Conservation (phyloP, 2,329 filamentous ascomycete species). For the Knoxdaviesia proteae region DNA sequence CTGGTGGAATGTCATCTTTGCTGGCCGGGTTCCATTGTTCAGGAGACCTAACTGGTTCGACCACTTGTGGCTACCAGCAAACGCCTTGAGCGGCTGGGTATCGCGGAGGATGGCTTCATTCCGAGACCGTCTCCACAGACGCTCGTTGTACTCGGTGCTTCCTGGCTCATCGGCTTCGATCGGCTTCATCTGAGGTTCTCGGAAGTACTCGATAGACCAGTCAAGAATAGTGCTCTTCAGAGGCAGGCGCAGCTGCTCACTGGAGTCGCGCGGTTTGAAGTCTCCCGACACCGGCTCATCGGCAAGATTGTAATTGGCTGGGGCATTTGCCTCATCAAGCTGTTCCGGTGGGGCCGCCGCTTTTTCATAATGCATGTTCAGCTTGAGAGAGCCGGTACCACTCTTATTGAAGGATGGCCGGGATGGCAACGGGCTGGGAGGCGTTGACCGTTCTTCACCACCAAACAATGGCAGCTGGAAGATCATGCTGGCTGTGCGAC, state of each 20-base stretch:
- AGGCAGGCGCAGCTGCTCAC: constrained; percentile 44
- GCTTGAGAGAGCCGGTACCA: constrained; percentile 16
- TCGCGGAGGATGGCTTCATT: constrained; percentile 85
- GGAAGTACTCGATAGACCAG: constrained; percentile 96
- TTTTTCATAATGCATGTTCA: constrained; percentile 20
- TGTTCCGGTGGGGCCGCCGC: constrained; percentile 46
- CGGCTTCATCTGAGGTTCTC: constrained; percentile 93
- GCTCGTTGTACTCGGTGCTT: constrained; percentile 87
- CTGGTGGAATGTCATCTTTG: constrained; percentile 90
- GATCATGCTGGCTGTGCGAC: constrained; percentile 41
- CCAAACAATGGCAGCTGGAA: constrained; percentile 35
- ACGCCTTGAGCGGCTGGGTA: constrained; percentile 82
- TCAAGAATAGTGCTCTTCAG: constrained; percentile 70
- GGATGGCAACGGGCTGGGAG: constrained; percentile 9
- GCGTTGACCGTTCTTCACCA: constrained; percentile 21
- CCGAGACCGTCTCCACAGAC: constrained; percentile 75
- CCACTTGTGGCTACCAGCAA: constrained; percentile 72
- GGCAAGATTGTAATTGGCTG: constrained; percentile 54
- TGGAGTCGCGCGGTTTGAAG: constrained; percentile 41
- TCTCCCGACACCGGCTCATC: constrained; percentile 61
- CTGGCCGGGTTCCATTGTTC: constrained; percentile 74
- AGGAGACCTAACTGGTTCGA: constrained; percentile 64
- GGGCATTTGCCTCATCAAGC: constrained; percentile 43
- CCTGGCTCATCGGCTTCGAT: constrained; percentile 92
- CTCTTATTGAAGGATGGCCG: too few species aligned